Evolutionary conservation across 78 protist species (phyloP).

Genomic region (Protostelium mycophagum): DNA sequence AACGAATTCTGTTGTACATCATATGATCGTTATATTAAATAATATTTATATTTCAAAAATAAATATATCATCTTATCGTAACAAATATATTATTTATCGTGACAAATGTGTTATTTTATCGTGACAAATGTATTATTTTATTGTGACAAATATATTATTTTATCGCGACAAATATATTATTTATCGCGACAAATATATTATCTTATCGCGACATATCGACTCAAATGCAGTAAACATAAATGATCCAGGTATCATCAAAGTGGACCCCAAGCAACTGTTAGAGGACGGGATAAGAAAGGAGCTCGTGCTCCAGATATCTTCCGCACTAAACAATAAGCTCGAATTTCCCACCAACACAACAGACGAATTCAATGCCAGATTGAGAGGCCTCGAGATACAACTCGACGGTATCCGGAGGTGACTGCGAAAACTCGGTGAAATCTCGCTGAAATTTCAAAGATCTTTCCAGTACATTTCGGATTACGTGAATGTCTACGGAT

Average conservation of each 20-base stretch:
- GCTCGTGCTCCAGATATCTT: constrained; percentile 74
- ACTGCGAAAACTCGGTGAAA: constrained; percentile 74
- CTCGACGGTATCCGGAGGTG: constrained; percentile 80
- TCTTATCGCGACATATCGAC: no score
- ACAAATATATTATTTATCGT: no score
- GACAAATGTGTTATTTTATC: no score
- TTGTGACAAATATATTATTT: constrained; percentile 2
- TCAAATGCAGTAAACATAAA: no score
- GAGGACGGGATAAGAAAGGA: constrained; percentile 96
- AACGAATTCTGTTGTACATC: no score
- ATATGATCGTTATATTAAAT: no score
- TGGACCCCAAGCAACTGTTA: constrained; percentile 79
- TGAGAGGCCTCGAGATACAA: constrained; percentile 24
- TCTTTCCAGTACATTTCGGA: constrained; percentile 79
- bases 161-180: background rate
- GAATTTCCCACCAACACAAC: constrained; percentile 27
- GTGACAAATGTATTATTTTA: no score
- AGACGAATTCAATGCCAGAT: constrained; percentile 29
- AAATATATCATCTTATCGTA: no score
- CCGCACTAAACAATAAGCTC: constrained; percentile 62
- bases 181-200: constrained; percentile 3
- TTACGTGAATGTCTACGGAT: constrained; percentile 87
- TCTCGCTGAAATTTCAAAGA: background rate
- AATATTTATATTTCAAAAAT: no score
- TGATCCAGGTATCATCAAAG: constrained; percentile 74